Conservation (phyloP, 2,329 filamentous ascomycete species). For the Curvularia eragrostidis region DNA sequence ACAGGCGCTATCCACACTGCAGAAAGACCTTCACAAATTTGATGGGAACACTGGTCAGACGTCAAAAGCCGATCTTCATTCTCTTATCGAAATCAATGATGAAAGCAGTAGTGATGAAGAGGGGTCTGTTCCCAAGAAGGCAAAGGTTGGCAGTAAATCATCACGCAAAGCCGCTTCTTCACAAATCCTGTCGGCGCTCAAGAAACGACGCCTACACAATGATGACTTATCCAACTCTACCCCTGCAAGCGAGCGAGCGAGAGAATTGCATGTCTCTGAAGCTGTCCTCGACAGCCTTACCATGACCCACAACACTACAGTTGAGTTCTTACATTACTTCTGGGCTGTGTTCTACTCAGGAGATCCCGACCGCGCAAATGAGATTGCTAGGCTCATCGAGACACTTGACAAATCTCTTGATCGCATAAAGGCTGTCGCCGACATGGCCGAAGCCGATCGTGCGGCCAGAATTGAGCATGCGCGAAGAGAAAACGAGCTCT, state of each 20-base stretch:
- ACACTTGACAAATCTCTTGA: slow-evolving; percentile 78
- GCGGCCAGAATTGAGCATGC: slow-evolving; percentile 69
- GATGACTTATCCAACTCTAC: slow-evolving; percentile 44
- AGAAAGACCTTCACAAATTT: slow-evolving; percentile 64
- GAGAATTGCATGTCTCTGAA: slow-evolving; percentile 47
- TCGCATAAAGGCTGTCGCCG: slow-evolving; percentile 80
- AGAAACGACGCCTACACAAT: slow-evolving; percentile 66
- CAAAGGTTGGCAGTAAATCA: slow-evolving; percentile 72
- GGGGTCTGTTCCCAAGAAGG: slow-evolving; percentile 63
- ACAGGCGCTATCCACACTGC: slow-evolving; percentile 70
- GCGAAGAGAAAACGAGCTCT: slow-evolving; percentile 73
- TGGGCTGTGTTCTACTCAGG: slow-evolving; percentile 92
- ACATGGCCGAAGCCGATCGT: slow-evolving; percentile 78
- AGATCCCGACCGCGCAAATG: slow-evolving; percentile 77
- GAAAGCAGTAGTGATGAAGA: slow-evolving; percentile 65
- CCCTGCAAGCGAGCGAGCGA: slow-evolving; percentile 38
- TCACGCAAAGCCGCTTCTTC: slow-evolving; percentile 69
- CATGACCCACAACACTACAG: slow-evolving; percentile 87
- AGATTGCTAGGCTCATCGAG: slow-evolving; percentile 82
- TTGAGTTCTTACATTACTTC: slow-evolving; percentile 97
- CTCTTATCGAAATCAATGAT: slow-evolving; percentile 71
- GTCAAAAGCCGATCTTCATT: slow-evolving; percentile 62
- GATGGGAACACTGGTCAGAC: slow-evolving; percentile 39
- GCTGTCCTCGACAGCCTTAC: slow-evolving; percentile 67
- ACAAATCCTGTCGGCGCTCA: slow-evolving; percentile 70